Evolutionary conservation across 140 eudicot genomes (phyloP).

Genomic region (Senecio squalidus): DNA sequence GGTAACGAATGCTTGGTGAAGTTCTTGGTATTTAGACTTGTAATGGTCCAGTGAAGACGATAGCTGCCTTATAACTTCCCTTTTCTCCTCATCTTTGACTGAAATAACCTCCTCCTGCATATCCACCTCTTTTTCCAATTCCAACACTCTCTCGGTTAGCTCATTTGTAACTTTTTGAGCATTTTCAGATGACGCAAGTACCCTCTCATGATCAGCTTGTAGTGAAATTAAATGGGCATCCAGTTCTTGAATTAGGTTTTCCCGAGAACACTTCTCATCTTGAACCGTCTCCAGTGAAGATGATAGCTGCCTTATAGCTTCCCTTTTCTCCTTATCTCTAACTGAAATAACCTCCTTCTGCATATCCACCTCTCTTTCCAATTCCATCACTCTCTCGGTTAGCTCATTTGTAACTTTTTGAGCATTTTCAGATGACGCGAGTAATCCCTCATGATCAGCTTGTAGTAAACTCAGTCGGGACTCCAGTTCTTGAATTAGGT

Average conservation of each 20-base stretch:
- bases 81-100: slow-evolving; percentile 18
- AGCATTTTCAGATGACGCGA: slow-evolving; percentile 29
- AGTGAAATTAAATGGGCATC: slow-evolving; percentile 20
- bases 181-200: slow-evolving; percentile 25
- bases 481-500: slow-evolving; percentile 28
- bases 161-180: slow-evolving; percentile 27
- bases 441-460: slow-evolving; percentile 25
- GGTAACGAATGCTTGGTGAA: slow-evolving; percentile 6
- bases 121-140: too few species aligned
- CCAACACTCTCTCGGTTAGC: too few species aligned
- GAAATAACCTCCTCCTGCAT: slow-evolving; percentile 27
- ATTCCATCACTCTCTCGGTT: slow-evolving; percentile 31
- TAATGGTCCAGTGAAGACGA: too few species aligned
- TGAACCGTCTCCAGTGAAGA: too few species aligned
- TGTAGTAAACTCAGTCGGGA: slow-evolving; percentile 18
- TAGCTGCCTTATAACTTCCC: too few species aligned
- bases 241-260: slow-evolving; percentile 25
- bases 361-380: slow-evolving; percentile 46
- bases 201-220: slow-evolving; percentile 18
- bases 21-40: too few species aligned
- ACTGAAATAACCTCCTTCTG: slow-evolving; percentile 39
- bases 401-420: slow-evolving; percentile 31
- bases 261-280: slow-evolving; percentile 25
- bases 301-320: slow-evolving; percentile 5
- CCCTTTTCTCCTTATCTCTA: slow-evolving; percentile 20